phyloP scores from a whole-genome alignment of 2,329 filamentous ascomycete genomes.

The Epichloe amarillans region DNA sequence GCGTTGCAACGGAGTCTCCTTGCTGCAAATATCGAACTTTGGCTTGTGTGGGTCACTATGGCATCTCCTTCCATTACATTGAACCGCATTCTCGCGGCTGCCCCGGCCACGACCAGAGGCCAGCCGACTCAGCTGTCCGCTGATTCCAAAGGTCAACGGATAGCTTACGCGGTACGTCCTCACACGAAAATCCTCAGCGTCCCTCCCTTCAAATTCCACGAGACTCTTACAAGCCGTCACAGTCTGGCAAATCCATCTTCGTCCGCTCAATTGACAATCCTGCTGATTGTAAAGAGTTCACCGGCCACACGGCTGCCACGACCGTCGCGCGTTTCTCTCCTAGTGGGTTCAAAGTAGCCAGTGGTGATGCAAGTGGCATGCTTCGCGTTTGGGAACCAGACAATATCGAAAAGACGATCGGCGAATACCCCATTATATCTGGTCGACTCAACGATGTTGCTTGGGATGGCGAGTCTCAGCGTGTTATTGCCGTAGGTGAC shows the following conservation, averaged over 20 bases:
- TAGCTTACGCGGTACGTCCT: conserved; percentile 73
- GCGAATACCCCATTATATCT: conserved; percentile 88
- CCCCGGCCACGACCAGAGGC: conserved; percentile 71
- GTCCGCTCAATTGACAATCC: conserved; percentile 89
- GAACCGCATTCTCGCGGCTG: conserved; percentile 67
- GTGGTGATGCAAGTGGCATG: conserved; percentile 71
- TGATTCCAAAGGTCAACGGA: conserved; percentile 78
- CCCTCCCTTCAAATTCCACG: conserved; percentile 2
- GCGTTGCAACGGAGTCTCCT: background rate
- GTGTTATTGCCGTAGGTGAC: conserved; percentile 90
- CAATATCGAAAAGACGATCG: conserved; percentile 72
- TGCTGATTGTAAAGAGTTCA: conserved; percentile 76
- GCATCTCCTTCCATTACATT: conserved; percentile 37
- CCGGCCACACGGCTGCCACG: conserved; percentile 73
- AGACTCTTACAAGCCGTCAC: background rate
- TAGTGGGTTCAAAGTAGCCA: conserved; percentile 88
- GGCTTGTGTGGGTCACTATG: conserved; percentile 13
- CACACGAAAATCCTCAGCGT: background rate
- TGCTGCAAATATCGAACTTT: background rate
- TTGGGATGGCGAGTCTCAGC: conserved; percentile 94
- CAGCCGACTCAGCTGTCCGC: conserved; percentile 80
- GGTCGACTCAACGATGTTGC: conserved; percentile 92
- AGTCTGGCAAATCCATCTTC: conserved; percentile 96
- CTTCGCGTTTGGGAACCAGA: conserved; percentile 91
- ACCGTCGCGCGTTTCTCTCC: conserved; percentile 91